These are phyloP conservation scores for Dothistroma pini DNA, from an alignment of 2,329 filamentous ascomycete genomes.

Conservation along the genomic window DNA sequence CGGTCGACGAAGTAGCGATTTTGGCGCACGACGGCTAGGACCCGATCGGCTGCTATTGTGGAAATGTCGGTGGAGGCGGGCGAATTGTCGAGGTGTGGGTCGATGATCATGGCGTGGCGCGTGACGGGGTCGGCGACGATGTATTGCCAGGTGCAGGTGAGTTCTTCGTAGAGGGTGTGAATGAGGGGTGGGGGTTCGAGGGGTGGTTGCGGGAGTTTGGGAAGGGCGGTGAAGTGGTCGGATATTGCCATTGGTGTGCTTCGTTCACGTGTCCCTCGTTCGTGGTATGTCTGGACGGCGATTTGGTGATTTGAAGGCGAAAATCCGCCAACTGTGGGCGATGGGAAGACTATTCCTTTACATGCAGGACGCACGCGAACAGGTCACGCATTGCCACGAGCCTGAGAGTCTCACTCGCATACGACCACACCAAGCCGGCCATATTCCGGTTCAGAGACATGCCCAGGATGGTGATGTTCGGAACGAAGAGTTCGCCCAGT, in stretches of 20 bases:
- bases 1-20: slow-evolving; percentile 22
- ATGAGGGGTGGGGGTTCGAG: slow-evolving; percentile 22
- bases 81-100: slow-evolving; percentile 59
- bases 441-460: neutral
- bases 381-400: neutral
- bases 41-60: slow-evolving; percentile 24
- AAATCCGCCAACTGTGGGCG: neutral
- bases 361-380: neutral
- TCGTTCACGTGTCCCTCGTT: no score
- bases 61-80: slow-evolving; percentile 27
- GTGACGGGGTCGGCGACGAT: slow-evolving; percentile 54
- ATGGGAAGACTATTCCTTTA: neutral
- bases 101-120: slow-evolving; percentile 54
- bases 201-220: neutral
- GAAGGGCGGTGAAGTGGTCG: neutral
- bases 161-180: slow-evolving; percentile 36
- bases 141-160: slow-evolving; percentile 59
- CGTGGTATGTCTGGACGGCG: neutral
- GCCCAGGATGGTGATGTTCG: neutral
- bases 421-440: neutral
- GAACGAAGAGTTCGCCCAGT: neutral
- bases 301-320: neutral
- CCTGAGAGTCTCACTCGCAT: neutral
- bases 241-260: neutral
- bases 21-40: slow-evolving; percentile 16